Evolutionary conservation across 768 basidiomycete genomes (phyloP).

Genomic region (Hortiboletus flavorubellus): DNA sequence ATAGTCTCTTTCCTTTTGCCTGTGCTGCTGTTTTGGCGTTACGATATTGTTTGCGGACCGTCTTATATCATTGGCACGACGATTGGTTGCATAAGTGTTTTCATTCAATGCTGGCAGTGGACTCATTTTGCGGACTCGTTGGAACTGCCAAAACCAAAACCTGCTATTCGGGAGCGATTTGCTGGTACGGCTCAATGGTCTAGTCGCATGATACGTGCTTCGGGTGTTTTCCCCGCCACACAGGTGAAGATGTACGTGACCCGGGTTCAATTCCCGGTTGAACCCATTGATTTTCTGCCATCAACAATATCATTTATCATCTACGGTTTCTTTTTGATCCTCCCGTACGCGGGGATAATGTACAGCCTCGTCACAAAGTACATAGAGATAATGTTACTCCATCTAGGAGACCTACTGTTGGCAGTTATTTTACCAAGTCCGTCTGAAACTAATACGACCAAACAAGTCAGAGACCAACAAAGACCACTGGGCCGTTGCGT

Average conservation of each 20-base stretch:
- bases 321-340: background rate
- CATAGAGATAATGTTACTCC: background rate
- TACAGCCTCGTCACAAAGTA: background rate
- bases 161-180: background rate
- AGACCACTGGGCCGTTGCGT: background rate
- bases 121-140: background rate
- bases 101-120: background rate
- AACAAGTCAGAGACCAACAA: background rate
- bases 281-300: conserved; percentile 10
- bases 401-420: conserved; percentile 1
- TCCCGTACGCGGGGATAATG: too few species aligned
- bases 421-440: conserved; percentile 17
- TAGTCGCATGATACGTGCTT: conserved; percentile 38
- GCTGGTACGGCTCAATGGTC: conserved; percentile 29
- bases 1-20: conserved; percentile 9
- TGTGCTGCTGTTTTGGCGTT: background rate
- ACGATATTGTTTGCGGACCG: background rate
- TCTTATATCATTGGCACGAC: too few species aligned
- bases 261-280: conserved; percentile 37
- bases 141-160: too few species aligned
- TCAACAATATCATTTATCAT: background rate
- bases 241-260: conserved; percentile 33
- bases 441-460: conserved; percentile 14
- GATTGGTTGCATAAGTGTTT: background rate
- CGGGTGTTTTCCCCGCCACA: conserved; percentile 20